These are phyloP conservation scores for Arabis hirsuta DNA, from an alignment of 345 rosid genomes.

Conservation along the genomic window DNA sequence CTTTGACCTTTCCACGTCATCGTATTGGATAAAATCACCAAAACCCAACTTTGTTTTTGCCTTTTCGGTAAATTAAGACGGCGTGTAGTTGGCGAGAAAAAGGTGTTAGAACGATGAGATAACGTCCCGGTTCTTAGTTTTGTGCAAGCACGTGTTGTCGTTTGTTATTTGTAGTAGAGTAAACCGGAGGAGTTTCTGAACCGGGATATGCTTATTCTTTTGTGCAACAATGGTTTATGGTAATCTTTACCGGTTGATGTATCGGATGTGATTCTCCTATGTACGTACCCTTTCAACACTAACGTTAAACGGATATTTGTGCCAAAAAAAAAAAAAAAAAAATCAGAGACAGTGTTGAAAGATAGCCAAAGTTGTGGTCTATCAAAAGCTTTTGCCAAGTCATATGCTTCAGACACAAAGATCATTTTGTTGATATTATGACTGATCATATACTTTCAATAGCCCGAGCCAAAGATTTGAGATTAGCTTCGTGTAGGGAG, in stretches of 20 bases:
- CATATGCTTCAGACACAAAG: no score
- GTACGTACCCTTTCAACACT: no score
- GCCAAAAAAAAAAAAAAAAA: no score
- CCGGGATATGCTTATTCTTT: background rate
- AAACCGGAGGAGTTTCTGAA: constrained; percentile 26
- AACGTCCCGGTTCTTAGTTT: constrained; percentile 34
- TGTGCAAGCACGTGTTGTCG: constrained; percentile 32
- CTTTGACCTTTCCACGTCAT: constrained; percentile 27
- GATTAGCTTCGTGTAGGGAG: no score
- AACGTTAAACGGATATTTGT: no score
- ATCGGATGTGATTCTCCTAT: no score
- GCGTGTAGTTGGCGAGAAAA: constrained; percentile 28
- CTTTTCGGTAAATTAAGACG: constrained; percentile 31
- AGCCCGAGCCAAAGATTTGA: no score
- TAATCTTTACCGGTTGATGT: constrained; percentile 1
- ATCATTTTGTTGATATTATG: no score
- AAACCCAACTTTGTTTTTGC: constrained; percentile 12
- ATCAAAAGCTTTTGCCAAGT: no score
- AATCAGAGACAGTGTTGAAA: no score
- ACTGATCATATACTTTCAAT: no score
- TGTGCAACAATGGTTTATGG: background rate
- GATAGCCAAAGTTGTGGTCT: no score
- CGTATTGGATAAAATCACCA: constrained; percentile 17
- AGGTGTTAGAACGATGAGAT: constrained; percentile 4
- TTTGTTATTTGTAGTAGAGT: constrained; percentile 28